These are phyloP conservation scores for Bruguiera sexangula DNA, from an alignment of 345 rosid species.

Conservation along the genomic window DNA sequence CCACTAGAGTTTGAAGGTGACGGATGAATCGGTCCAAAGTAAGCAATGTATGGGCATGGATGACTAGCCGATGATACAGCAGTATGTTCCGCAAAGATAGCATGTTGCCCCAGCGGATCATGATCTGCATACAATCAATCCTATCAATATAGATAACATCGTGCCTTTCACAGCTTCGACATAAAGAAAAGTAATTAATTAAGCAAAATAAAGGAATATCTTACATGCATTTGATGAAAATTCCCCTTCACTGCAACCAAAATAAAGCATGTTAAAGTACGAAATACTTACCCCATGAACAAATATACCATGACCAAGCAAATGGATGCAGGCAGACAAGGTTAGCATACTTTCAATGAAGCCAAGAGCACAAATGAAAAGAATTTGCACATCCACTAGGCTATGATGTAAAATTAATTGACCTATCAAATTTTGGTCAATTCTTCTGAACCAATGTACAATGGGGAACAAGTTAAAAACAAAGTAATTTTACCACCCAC, in stretches of 20 bases:
- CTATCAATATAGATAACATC: constrained; percentile 20
- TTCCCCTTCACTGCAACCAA: constrained; percentile 71
- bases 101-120: constrained; percentile 65
- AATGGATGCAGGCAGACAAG: not conserved
- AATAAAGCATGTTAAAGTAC: not conserved
- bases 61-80: constrained; percentile 66
- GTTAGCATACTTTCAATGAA: too few species aligned
- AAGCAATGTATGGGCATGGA: constrained; percentile 89
- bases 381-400: too few species aligned
- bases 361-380: too few species aligned
- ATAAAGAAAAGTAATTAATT: constrained; percentile 10
- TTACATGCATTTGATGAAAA: constrained; percentile 79
- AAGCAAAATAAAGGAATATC: constrained; percentile 26
- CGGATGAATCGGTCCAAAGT: constrained; percentile 79
- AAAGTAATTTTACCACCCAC: too few species aligned
- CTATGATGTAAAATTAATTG: too few species aligned
- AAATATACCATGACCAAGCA: not conserved
- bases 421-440: too few species aligned
- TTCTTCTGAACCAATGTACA: too few species aligned
- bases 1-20: constrained; percentile 68
- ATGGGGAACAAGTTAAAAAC: too few species aligned
- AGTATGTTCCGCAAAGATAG: constrained; percentile 65
- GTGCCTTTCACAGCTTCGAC: not conserved
- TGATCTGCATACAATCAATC: constrained; percentile 10
- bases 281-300: too few species aligned